Evolutionary conservation across 257 asterid species (phyloP).

Genomic region (Solanum sitiens): DNA sequence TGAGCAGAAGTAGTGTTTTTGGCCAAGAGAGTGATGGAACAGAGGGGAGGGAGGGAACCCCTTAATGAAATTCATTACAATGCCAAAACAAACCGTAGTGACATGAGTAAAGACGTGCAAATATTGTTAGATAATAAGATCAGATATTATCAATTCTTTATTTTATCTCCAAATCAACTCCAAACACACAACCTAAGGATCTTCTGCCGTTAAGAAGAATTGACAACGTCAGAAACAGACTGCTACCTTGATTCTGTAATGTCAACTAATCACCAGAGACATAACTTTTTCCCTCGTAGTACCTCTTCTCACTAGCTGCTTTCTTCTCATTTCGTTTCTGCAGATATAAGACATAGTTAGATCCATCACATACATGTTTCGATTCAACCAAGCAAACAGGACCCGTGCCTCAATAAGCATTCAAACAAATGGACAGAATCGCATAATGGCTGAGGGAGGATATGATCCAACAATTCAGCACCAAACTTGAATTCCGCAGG

Average conservation of each 20-base stretch:
- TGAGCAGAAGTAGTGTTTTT: not conserved
- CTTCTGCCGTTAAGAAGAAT: not conserved
- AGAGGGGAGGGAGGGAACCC: not conserved
- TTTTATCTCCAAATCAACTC: not conserved
- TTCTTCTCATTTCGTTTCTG: constrained; percentile 95
- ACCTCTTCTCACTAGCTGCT: constrained; percentile 81
- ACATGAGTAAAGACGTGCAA: not conserved
- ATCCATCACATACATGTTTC: not conserved
- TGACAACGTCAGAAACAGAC: not conserved
- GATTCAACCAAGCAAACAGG: not conserved
- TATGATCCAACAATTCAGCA: not conserved
- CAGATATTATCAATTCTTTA: not conserved
- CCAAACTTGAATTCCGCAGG: not conserved
- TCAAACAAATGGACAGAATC: not conserved
- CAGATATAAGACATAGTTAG: not conserved
- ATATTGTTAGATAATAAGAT: not conserved
- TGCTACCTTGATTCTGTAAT: constrained; percentile 22
- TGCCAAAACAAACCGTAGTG: not conserved
- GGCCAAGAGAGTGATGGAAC: not conserved
- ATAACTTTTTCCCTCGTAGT: constrained; percentile 64
- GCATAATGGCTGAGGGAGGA: not conserved
- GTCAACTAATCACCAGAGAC: constrained; percentile 64
- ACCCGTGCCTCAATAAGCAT: not conserved
- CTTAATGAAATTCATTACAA: not conserved
- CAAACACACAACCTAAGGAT: not conserved